Conservation (phyloP, 495 filamentous ascomycete species). For the Daldinia concentrica region DNA sequence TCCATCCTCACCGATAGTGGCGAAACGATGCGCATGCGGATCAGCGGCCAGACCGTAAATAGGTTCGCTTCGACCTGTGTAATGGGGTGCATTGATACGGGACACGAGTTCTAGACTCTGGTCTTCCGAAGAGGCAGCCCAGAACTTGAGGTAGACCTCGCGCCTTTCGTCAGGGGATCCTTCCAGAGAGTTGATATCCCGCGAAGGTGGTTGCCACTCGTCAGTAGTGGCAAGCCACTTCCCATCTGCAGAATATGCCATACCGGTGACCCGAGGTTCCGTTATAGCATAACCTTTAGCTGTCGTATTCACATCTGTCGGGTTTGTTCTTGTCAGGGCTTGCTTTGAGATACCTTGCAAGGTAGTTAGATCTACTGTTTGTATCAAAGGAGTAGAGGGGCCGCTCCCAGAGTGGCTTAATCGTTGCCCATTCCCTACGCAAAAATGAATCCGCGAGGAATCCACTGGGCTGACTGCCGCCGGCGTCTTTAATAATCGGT, state of each 20-base stretch:
- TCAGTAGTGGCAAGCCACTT: constrained; percentile 93
- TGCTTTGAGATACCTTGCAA: constrained; percentile 81
- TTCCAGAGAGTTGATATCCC: constrained; percentile 65
- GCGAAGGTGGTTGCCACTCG: constrained; percentile 78
- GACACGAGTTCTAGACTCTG: constrained; percentile 77
- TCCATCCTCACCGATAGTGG: constrained; percentile 83
- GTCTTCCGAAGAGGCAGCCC: constrained; percentile 74
- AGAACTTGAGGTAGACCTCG: constrained; percentile 90
- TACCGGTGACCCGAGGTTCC: constrained; percentile 76
- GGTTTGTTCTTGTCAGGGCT: constrained; percentile 85
- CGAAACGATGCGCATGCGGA: constrained; percentile 73
- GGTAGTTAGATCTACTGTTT: constrained; percentile 83
- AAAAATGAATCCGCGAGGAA: constrained; percentile 55
- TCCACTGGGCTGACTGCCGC: constrained; percentile 50
- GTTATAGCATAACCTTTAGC: constrained; percentile 72
- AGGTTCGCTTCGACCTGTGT: constrained; percentile 57
- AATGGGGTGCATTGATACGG: constrained; percentile 84
- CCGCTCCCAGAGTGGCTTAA: constrained; percentile 49
- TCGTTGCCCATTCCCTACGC: constrained; percentile 59
- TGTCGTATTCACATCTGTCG: constrained; percentile 78
- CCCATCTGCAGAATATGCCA: constrained; percentile 79
- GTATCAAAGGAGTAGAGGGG: constrained; percentile 61
- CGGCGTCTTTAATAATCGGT: constrained; percentile 45
- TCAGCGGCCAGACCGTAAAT: constrained; percentile 77
- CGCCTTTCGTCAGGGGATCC: constrained; percentile 60